phyloP scores from a whole-genome alignment of 768 basidiomycete genomes.

The Calocera viscosa region DNA sequence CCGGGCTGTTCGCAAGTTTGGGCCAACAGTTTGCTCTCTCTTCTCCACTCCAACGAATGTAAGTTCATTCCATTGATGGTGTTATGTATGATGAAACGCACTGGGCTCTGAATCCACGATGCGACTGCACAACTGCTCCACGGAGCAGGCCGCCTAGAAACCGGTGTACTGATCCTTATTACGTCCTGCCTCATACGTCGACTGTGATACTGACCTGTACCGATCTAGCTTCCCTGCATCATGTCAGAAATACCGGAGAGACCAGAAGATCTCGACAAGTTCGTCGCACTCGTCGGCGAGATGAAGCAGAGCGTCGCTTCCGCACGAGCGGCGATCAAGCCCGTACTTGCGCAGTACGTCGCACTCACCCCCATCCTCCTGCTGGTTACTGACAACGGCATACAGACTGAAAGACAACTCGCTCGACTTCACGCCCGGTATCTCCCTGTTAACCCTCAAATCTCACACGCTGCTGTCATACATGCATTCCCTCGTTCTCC shows the following conservation, averaged over 20 bases:
- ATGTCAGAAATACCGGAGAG: conserved; percentile 12
- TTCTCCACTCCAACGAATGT: neutral
- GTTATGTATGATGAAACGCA: conserved; percentile 43
- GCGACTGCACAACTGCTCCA: conserved; percentile 41
- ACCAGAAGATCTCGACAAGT: conserved; percentile 18
- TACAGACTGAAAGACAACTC: conserved; percentile 25
- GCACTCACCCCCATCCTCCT: conserved; percentile 14
- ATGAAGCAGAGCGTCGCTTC: conserved; percentile 54
- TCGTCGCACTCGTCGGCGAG: conserved; percentile 33
- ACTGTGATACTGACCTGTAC: conserved; percentile 4
- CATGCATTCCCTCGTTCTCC: conserved; percentile 65
- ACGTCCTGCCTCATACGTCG: neutral
- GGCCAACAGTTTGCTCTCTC: too few relatives aligned
- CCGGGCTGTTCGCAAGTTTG: too few relatives aligned
- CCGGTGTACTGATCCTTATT: conserved; percentile 42
- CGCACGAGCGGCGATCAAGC: conserved; percentile 43
- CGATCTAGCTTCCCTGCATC: neutral
- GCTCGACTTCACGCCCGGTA: conserved; percentile 56
- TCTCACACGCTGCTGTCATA: conserved; percentile 75
- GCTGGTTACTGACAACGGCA: neutral
- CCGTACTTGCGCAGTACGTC: conserved; percentile 44
- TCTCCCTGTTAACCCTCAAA: conserved; percentile 82
- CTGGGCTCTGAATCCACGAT: conserved; percentile 49
- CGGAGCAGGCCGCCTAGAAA: conserved; percentile 51
- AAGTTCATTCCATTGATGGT: conserved; percentile 6